Conservation (phyloP, 805 yeast species). For the Lipomyces lipofer region DNA sequence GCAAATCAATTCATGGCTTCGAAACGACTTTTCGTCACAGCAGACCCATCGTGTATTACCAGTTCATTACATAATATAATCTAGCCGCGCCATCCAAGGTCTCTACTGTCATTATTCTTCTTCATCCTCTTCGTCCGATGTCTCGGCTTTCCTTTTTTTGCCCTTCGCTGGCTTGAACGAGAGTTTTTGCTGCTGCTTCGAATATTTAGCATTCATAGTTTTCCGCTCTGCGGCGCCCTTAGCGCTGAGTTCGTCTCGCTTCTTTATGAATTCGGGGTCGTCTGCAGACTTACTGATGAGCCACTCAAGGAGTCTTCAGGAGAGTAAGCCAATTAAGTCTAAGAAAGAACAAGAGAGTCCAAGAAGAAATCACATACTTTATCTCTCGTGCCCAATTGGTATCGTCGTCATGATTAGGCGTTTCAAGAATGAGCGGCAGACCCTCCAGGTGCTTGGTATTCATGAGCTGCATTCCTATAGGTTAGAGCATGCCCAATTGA, state of each 20-base stretch:
- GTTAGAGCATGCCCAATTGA: slow-evolving; percentile 3
- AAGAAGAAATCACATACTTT: slow-evolving; percentile 9
- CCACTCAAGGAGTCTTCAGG: slow-evolving; percentile 64
- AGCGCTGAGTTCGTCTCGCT: slow-evolving; percentile 51
- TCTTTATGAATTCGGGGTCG: slow-evolving; percentile 56
- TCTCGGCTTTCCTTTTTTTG: slow-evolving; percentile 12
- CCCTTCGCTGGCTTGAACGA: slow-evolving; percentile 8
- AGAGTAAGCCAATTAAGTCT: background rate
- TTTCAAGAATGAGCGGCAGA: slow-evolving; percentile 83
- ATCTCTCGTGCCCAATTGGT: slow-evolving; percentile 52
- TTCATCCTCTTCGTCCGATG: slow-evolving; percentile 9
- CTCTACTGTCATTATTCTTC: background rate
- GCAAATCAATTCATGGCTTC: too few relatives aligned
- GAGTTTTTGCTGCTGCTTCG: slow-evolving; percentile 1
- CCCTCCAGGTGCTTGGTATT: slow-evolving; percentile 61
- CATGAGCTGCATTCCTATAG: slow-evolving; percentile 48
- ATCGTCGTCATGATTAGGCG: slow-evolving; percentile 58
- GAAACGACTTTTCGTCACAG: too few relatives aligned
- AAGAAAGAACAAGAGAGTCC: background rate
- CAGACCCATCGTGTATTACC: too few relatives aligned
- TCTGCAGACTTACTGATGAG: slow-evolving; percentile 56
- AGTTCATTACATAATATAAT: too few relatives aligned
- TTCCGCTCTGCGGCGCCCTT: slow-evolving; percentile 66
- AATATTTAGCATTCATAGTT: slow-evolving; percentile 9
- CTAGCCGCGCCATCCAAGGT: too few relatives aligned